Evolutionary conservation across 2,329 filamentous ascomycete genomes (phyloP), one percentile per base, ranked within the genome.

Genomic region (Penicillium palitans): DNA sequence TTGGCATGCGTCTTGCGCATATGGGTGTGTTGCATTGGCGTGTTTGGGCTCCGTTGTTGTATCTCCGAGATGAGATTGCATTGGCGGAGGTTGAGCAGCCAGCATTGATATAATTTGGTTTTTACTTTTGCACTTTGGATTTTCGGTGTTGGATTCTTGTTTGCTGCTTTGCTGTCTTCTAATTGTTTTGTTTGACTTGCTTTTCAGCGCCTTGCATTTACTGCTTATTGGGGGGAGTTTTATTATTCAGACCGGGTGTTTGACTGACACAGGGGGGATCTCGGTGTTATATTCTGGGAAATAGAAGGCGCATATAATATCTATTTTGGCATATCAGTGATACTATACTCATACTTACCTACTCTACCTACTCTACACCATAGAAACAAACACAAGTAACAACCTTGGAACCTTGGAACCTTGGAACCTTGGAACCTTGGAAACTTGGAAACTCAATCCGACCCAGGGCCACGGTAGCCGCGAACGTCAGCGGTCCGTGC

Each of bases 21-120:
- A 85, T 97, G 45, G 87, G 90, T 15, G 82, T 95, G 6, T 78
- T 98, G 25, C 92, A 97, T 75, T 97, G 93, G 92, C 84, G 90
- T 49, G 89, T 96, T 3, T 98, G 93, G 91, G 84, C 85, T 1
- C 84, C 85, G 2, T 79, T 96, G 53, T 86, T 89, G 13, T 96
- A 96, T 53, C 65, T 73, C 25, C 64, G 69, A 24, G 72, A 75
- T 40, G 60, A 62, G 47, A 61, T 64, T 37, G 64, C 63, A 8
- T 62, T 65, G 21, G 55, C 57, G 8, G 44, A 53, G 19, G 19
- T 52, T 10, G 62, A 61, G 6, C 52, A 62, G 3, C 45, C 46
- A 1, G 40, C 33, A 1, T 59, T 71, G 37, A 45, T 69, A 31
- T 67, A 60, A 46, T 27, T 33, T 49, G 19, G 9, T 39, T 57